Evolutionary conservation across 2,329 filamentous ascomycete species (phyloP).

Genomic region (Beauveria medogensis): DNA sequence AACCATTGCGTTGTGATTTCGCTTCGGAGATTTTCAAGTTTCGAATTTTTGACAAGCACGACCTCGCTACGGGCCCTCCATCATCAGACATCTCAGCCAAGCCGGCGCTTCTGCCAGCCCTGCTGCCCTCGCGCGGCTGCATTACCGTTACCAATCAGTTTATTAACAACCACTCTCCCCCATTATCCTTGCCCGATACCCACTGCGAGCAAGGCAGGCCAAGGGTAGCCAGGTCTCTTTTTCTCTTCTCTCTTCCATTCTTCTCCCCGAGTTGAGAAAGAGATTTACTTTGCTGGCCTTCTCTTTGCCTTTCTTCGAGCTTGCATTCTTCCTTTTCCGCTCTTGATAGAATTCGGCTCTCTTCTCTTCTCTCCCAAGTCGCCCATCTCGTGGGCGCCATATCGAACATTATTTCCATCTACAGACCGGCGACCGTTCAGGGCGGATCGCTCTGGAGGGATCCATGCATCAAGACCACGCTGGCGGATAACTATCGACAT

Average conservation of each 20-base stretch:
- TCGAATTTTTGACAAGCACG: not conserved
- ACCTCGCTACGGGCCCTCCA: not conserved
- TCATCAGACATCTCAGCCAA: not conserved
- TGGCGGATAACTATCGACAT: constrained; percentile 67
- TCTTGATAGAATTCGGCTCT: not conserved
- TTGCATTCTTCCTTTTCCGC: not conserved
- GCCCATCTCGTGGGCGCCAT: constrained; percentile 44
- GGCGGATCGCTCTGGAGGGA: constrained; percentile 70
- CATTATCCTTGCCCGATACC: constrained; percentile 8
- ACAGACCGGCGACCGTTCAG: constrained; percentile 62
- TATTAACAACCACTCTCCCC: constrained; percentile 10
- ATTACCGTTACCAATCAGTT: constrained; percentile 8
- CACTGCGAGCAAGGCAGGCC: constrained; percentile 8
- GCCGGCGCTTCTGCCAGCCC: constrained; percentile 6
- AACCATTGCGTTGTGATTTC: not conserved
- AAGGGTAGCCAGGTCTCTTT: not conserved
- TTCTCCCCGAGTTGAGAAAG: not conserved
- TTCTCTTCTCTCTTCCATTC: not conserved
- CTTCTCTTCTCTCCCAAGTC: constrained; percentile 21
- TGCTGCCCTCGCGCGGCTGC: constrained; percentile 3
- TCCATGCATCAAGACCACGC: constrained; percentile 64
- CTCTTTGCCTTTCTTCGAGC: not conserved
- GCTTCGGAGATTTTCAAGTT: constrained; percentile 4
- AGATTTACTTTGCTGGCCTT: constrained; percentile 1
- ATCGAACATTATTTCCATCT: constrained; percentile 51